phyloP scores from a whole-genome alignment of 2,329 filamentous ascomycete species.

The Fusarium denticulatum region DNA sequence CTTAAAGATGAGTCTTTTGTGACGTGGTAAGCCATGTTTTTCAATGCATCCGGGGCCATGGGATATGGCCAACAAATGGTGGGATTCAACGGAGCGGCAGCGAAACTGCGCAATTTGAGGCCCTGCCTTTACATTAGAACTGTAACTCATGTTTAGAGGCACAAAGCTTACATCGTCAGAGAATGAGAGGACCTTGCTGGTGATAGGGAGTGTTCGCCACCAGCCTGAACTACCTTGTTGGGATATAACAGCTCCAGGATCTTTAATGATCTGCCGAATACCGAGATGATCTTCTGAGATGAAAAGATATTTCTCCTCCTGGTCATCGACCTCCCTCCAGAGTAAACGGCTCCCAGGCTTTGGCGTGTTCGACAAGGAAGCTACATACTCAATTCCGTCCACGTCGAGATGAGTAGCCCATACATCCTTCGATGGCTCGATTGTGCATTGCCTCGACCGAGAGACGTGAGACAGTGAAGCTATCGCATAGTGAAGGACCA shows the following conservation, averaged over 20 bases:
- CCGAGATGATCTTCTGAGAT: slow-evolving; percentile 28
- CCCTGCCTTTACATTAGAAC: slow-evolving; percentile 13
- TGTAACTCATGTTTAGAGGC: rapidly evolving
- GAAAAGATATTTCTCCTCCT: not conserved
- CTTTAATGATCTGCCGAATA: slow-evolving; percentile 10
- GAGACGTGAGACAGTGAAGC: not conserved
- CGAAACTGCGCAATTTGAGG: slow-evolving; percentile 16
- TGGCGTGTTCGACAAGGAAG: slow-evolving; percentile 13
- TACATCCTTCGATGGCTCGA: slow-evolving; percentile 9
- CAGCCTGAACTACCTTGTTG: not conserved
- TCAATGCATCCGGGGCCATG: not conserved
- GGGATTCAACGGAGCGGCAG: not conserved
- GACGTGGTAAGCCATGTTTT: not conserved
- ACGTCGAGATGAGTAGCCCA: slow-evolving; percentile 21
- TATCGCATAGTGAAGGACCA: slow-evolving; percentile 17
- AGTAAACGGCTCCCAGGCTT: not conserved
- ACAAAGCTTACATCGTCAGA: slow-evolving; percentile 12
- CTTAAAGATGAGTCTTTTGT: not conserved
- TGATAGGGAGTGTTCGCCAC: slow-evolving; percentile 23
- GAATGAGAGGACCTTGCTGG: not conserved
- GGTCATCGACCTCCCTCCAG: not conserved
- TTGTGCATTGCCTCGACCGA: not conserved
- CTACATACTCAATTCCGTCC: slow-evolving; percentile 23
- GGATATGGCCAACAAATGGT: slow-evolving; percentile 15
- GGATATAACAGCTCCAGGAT: not conserved